These are phyloP conservation scores for Curvularia sp. DNA, from an alignment of 2,329 filamentous ascomycete genomes.

Conservation along the genomic window DNA sequence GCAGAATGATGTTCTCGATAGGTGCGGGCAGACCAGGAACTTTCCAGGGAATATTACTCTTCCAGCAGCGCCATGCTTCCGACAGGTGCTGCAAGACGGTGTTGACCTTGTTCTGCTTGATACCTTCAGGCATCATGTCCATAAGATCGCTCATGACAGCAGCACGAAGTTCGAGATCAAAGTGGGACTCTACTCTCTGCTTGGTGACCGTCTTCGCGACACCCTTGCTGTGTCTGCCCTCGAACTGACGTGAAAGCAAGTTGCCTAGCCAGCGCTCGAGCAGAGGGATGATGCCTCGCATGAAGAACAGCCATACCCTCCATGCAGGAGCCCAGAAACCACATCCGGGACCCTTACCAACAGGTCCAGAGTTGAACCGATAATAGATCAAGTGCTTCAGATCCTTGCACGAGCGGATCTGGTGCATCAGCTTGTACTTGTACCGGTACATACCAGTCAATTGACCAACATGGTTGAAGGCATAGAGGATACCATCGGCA, in stretches of 20 bases:
- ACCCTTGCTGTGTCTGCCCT: constrained; percentile 97
- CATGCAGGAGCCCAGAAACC: constrained; percentile 99
- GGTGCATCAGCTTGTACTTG: constrained; percentile 99
- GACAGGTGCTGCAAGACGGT: constrained; percentile 96
- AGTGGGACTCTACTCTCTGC: constrained; percentile 98
- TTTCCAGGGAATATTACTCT: constrained; percentile 99
- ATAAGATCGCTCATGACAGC: constrained; percentile 99
- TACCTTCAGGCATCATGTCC: constrained; percentile 99
- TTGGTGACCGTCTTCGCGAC: constrained; percentile 99
- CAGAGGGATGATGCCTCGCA: constrained; percentile 96
- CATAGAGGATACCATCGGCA: constrained; percentile 97
- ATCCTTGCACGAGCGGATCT: constrained; percentile 98
- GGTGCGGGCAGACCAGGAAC: constrained; percentile 94
- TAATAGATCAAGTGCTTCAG: constrained; percentile 99
- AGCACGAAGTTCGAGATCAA: constrained; percentile 93
- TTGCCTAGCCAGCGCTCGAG: constrained; percentile 98
- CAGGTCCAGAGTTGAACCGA: constrained; percentile 94
- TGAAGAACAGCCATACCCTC: constrained; percentile 99
- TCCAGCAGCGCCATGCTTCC: constrained; percentile 99
- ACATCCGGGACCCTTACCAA: constrained; percentile 96
- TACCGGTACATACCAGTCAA: constrained; percentile 99
- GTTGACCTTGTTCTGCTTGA: constrained; percentile 99
- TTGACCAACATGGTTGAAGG: constrained; percentile 98
- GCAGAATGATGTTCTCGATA: constrained; percentile 97
- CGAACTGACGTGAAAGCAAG: constrained; percentile 93